These are phyloP conservation scores for Trypanosoma cruzi DNA, from an alignment of 208 protist species.

Conservation along the genomic window DNA sequence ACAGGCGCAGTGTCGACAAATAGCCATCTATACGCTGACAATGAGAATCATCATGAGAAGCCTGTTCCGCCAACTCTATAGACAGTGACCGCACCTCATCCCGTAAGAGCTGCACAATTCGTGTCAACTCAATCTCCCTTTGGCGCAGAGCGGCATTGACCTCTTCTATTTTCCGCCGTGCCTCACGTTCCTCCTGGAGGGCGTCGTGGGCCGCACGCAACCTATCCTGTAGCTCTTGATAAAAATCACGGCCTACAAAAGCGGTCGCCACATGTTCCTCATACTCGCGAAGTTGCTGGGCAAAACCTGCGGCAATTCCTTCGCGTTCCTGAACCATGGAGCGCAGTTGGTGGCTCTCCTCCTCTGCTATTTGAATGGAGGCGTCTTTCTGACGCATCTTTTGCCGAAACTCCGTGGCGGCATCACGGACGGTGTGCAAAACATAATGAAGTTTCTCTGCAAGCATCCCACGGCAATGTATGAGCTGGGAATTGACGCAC, in stretches of 20 bases:
- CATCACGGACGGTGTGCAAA: neutral
- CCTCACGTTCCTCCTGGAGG: conserved; percentile 29
- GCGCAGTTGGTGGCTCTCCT: conserved; percentile 10
- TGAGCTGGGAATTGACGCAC: neutral
- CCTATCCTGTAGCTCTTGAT: conserved; percentile 13
- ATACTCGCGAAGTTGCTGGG: conserved; percentile 14
- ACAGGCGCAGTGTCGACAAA: neutral
- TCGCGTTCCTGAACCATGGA: neutral
- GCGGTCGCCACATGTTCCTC: neutral
- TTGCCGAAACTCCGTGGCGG: conserved; percentile 10
- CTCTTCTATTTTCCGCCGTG: conserved; percentile 26
- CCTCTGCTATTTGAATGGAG: neutral
- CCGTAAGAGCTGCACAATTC: conserved; percentile 20
- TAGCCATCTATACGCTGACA: neutral
- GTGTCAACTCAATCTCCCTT: conserved; percentile 31
- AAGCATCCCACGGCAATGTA: neutral
- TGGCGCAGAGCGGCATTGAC: conserved; percentile 18
- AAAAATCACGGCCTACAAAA: neutral
- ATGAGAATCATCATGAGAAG: neutral
- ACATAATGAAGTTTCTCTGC: conserved; percentile 6
- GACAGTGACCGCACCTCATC: conserved; percentile 39
- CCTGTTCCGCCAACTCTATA: conserved; percentile 29
- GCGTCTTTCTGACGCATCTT: conserved; percentile 9
- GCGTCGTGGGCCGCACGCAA: conserved; percentile 10
- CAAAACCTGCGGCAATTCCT: neutral